Evolutionary conservation across 2,329 filamentous ascomycete genomes (phyloP).

Genomic region (Claviceps monticola): DNA sequence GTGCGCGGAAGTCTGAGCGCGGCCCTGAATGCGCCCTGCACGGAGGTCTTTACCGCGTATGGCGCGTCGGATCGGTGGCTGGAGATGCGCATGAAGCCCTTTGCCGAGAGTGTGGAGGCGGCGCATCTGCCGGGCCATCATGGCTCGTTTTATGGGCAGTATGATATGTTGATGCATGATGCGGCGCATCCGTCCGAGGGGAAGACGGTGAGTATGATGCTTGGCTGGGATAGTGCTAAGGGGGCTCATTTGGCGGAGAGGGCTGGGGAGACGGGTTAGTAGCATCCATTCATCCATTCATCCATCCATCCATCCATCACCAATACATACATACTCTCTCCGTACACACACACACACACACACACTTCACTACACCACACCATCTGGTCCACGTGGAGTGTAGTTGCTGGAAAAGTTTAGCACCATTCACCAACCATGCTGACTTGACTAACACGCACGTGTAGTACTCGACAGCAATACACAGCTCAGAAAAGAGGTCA

Average conservation of each 20-base stretch:
- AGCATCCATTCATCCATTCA: background rate
- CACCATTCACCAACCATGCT: background rate
- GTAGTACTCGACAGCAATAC: constrained; percentile 23
- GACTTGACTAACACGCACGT: background rate
- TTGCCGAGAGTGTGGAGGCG: constrained; percentile 12
- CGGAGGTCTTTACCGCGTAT: constrained; percentile 24
- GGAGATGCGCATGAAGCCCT: constrained; percentile 16
- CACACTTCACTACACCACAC: no score
- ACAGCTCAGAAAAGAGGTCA: constrained; percentile 16
- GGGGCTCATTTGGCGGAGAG: constrained; percentile 22
- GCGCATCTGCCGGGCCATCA: constrained; percentile 16
- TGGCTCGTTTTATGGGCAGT: constrained; percentile 20
- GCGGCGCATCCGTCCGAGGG: constrained; percentile 16
- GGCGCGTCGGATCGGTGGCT: constrained; percentile 19
- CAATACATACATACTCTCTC: background rate
- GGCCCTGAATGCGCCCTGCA: constrained; percentile 22
- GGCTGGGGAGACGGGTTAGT: constrained; percentile 17
- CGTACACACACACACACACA: no score
- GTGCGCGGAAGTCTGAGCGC: constrained; percentile 10
- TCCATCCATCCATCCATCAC: background rate
- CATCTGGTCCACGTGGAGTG: no score
- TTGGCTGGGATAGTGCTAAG: constrained; percentile 27
- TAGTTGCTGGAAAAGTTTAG: no score
- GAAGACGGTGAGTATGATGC: constrained; percentile 18
- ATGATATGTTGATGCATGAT: constrained; percentile 16